Conservation (phyloP, 2,329 filamentous ascomycete species). For the Claviceps monticola region DNA sequence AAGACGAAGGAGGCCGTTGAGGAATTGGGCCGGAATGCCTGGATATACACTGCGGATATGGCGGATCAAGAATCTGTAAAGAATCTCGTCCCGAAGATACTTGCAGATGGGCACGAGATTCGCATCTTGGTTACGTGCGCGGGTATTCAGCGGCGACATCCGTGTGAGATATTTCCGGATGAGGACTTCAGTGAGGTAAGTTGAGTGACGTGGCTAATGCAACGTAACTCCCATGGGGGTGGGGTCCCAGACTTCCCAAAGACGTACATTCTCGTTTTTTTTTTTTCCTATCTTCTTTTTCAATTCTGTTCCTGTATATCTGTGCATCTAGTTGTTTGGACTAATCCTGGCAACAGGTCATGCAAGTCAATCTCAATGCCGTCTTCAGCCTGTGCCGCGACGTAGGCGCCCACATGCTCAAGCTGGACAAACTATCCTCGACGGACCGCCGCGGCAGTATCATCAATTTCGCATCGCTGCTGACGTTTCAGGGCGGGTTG, state of each 20-base stretch:
- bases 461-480: slow-evolving; percentile 72
- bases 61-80: slow-evolving; percentile 44
- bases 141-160: slow-evolving; percentile 70
- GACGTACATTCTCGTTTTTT: not conserved
- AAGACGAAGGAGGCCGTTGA: slow-evolving; percentile 48
- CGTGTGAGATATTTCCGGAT: slow-evolving; percentile 61
- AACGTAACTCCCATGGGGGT: too few relatives aligned
- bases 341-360: slow-evolving; percentile 32
- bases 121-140: slow-evolving; percentile 77
- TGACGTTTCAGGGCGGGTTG: slow-evolving; percentile 76
- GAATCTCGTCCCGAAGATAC: slow-evolving; percentile 43
- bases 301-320: too few relatives aligned
- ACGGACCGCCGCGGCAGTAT: slow-evolving; percentile 52
- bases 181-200: slow-evolving; percentile 57
- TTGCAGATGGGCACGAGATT: slow-evolving; percentile 50
- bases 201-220: too few relatives aligned
- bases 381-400: slow-evolving; percentile 71
- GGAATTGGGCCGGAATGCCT: slow-evolving; percentile 49
- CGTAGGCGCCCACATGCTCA: slow-evolving; percentile 65
- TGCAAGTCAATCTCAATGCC: slow-evolving; percentile 75
- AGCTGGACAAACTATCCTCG: slow-evolving; percentile 27
- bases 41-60: slow-evolving; percentile 59
- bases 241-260: not conserved
- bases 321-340: too few relatives aligned
- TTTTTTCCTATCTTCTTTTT: not conserved